These are phyloP conservation scores for Aureoboletus auriporus DNA, from an alignment of 768 basidiomycete species.

Conservation along the genomic window DNA sequence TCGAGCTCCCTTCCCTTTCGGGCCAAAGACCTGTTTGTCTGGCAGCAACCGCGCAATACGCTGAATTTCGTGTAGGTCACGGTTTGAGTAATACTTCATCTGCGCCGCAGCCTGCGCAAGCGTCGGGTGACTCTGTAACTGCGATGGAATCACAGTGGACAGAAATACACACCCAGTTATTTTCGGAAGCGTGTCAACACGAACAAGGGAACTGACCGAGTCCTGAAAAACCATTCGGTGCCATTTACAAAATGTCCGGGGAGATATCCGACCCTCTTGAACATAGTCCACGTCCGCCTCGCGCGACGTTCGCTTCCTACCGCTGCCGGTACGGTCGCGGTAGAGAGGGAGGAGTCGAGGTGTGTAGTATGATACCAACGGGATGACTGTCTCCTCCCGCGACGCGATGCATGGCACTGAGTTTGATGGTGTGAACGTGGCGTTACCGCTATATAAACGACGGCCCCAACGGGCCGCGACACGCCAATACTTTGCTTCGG, in stretches of 20 bases:
- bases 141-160: too few species aligned
- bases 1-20: background rate
- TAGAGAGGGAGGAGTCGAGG: conserved; percentile 39
- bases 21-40: conserved; percentile 34
- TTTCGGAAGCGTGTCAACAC: too few species aligned
- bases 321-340: conserved; percentile 17
- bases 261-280: conserved; percentile 28
- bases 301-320: background rate
- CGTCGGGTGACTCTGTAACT: conserved; percentile 33
- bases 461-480: conserved; percentile 23
- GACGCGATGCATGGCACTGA: conserved; percentile 4
- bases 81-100: conserved; percentile 34
- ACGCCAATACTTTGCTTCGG: conserved; percentile 31
- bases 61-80: conserved; percentile 37
- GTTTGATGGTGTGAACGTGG: background rate
- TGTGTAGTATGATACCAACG: conserved; percentile 31
- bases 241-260: conserved; percentile 42
- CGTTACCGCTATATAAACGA: conserved; percentile 24
- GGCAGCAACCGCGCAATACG: conserved; percentile 39
- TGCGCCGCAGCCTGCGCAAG: conserved; percentile 28
- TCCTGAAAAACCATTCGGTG: conserved; percentile 42
- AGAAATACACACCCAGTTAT: too few species aligned
- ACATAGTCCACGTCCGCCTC: conserved; percentile 10
- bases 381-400: conserved; percentile 3
- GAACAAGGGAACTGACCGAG: conserved; percentile 27